Percentiles rank a stretch among this genome's conserved stretches.
phyloP scores from a whole-genome alignment of 805 yeast genomes.

The Starmerella vaccinii region DNA sequence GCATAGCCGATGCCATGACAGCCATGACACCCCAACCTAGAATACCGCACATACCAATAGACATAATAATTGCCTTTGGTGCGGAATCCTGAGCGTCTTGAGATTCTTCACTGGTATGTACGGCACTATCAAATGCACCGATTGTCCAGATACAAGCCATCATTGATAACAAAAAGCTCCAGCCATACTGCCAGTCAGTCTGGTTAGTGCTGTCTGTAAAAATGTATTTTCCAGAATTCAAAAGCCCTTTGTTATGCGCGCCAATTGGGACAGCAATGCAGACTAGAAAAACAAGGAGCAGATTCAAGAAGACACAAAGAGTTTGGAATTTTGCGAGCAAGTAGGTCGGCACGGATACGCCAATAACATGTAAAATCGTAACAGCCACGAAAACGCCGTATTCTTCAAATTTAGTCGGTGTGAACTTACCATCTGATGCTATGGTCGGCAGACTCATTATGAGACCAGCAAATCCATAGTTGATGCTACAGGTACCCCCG shows the following conservation, averaged over 20 bases:
- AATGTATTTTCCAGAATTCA: conserved; percentile 44
- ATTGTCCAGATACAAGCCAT: conserved; percentile 72
- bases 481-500: conserved; percentile 57
- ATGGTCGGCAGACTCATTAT: conserved; percentile 31
- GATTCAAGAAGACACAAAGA: conserved; percentile 46
- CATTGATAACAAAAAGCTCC: conserved; percentile 45
- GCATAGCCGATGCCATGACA: conserved; percentile 42
- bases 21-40: conserved; percentile 51
- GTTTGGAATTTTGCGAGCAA: conserved; percentile 52
- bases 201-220: conserved; percentile 45
- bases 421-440: conserved; percentile 39
- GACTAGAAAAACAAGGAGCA: conserved; percentile 43
- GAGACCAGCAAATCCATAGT: conserved; percentile 46
- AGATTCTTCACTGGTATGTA: conserved; percentile 66
- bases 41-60: conserved; percentile 48
- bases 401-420: conserved; percentile 42
- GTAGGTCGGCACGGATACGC: conserved; percentile 51
- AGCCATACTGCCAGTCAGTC: conserved; percentile 50
- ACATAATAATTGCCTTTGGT: conserved; percentile 54
- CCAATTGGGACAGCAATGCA: conserved; percentile 61
- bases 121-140: conserved; percentile 62
- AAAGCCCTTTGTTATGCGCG: conserved; percentile 24
- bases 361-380: conserved; percentile 41
- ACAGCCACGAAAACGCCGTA: conserved; percentile 64
- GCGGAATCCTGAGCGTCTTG: conserved; percentile 50